Percentiles rank a stretch among this genome's conserved stretches.
Evolutionary conservation across 2,329 filamentous ascomycete species (phyloP).

Genomic region (Neofusicoccum sp.): DNA sequence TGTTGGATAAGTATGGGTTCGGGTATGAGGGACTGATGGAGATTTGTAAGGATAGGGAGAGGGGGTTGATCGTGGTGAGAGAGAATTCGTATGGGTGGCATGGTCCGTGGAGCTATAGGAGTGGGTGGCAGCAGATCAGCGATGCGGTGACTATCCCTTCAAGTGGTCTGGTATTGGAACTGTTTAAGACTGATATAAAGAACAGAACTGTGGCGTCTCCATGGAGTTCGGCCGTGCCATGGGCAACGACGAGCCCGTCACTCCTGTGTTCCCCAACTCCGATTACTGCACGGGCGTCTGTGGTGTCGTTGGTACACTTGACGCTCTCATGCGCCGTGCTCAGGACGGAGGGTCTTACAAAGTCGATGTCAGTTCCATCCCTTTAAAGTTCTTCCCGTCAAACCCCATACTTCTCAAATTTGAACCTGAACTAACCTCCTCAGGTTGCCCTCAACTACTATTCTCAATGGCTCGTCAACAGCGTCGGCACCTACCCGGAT

Average conservation of each 20-base stretch:
- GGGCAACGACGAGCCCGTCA: neutral
- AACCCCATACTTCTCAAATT: neutral
- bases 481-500: neutral
- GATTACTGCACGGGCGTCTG: constrained; percentile 3
- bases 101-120: constrained; percentile 50
- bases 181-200: no score
- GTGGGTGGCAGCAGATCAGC: constrained; percentile 58
- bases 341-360: constrained; percentile 47
- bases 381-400: constrained; percentile 38
- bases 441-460: neutral
- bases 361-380: constrained; percentile 44
- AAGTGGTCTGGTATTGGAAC: no score
- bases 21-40: constrained; percentile 46
- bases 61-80: constrained; percentile 44
- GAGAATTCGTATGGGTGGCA: constrained; percentile 60
- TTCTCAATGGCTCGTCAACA: neutral
- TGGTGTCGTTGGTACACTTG: neutral
- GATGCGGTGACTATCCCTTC: neutral
- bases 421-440: neutral
- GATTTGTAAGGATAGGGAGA: constrained; percentile 28
- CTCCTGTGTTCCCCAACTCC: neutral
- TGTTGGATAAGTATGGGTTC: constrained; percentile 52
- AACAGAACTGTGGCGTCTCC: neutral
- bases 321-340: constrained; percentile 1
- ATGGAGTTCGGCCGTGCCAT: neutral